These are phyloP conservation scores for Fusarium brachygibbosum DNA, from an alignment of 2,329 filamentous ascomycete species.

Conservation along the genomic window DNA sequence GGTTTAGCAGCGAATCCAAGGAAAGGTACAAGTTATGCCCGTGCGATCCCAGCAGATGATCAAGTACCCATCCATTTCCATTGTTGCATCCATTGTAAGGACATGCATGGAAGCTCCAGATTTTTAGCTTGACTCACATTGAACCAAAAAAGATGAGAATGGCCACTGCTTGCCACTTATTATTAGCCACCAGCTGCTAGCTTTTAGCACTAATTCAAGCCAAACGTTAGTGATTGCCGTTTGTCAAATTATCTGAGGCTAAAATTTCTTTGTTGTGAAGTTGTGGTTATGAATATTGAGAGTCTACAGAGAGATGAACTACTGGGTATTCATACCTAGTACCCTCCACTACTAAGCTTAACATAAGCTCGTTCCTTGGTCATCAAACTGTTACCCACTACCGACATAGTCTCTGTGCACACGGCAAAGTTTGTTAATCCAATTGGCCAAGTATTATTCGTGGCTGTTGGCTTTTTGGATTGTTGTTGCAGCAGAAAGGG, in stretches of 20 bases:
- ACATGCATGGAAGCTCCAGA: constrained; percentile 1
- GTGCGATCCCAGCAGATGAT: constrained; percentile 21
- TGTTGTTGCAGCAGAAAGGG: neutral
- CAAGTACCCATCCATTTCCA: constrained; percentile 17
- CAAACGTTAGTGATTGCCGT: constrained; percentile 2
- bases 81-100: constrained; percentile 4
- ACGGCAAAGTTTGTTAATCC: constrained; percentile 2
- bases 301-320: neutral
- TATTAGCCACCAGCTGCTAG: constrained; percentile 6
- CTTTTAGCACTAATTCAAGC: constrained; percentile 11
- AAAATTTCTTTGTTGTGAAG: constrained; percentile 14
- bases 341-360: neutral
- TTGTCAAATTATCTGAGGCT: constrained; percentile 5
- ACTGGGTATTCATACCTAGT: neutral
- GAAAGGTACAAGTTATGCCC: constrained; percentile 13
- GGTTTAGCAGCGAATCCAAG: constrained; percentile 24
- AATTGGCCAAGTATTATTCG: constrained; percentile 29
- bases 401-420: constrained; percentile 18
- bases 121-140: constrained; percentile 33
- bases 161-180: constrained; percentile 11
- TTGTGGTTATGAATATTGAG: neutral
- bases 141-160: neutral
- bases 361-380: constrained; percentile 8
- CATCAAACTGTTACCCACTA: constrained; percentile 12
- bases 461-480: constrained; percentile 12